Evolutionary conservation across 2,329 filamentous ascomycete species (phyloP).

Genomic region (Ceratocystis cubensis): DNA sequence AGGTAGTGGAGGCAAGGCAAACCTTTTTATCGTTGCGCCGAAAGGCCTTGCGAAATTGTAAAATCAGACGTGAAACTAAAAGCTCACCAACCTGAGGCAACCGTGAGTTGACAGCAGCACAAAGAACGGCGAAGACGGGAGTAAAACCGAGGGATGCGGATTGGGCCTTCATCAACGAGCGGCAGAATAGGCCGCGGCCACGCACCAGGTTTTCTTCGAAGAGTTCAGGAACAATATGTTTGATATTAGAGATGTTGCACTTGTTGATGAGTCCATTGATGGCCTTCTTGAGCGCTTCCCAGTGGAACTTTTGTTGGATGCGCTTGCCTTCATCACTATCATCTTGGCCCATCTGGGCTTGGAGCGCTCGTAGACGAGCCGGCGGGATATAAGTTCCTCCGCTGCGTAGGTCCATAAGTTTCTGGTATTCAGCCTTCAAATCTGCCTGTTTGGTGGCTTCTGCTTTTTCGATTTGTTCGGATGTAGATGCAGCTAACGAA

Average conservation of each 20-base stretch:
- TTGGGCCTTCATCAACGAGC: conserved; percentile 97
- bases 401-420: conserved; percentile 80
- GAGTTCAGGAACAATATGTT: conserved; percentile 88
- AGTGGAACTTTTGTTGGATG: conserved; percentile 54
- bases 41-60: conserved; percentile 92
- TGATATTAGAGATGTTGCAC: conserved; percentile 96
- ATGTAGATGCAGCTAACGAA: conserved; percentile 23
- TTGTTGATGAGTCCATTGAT: conserved; percentile 99
- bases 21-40: conserved; percentile 95
- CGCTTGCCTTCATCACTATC: conserved; percentile 93
- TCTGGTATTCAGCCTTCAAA: conserved; percentile 87
- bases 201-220: conserved; percentile 90
- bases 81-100: conserved; percentile 88
- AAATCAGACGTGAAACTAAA: conserved; percentile 68
- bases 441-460: conserved; percentile 79
- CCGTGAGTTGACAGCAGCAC: conserved; percentile 94
- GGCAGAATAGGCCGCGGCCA: conserved; percentile 82
- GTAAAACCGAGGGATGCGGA: conserved; percentile 92
- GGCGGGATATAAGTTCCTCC: conserved; percentile 96
- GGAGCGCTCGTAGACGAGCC: conserved; percentile 75
- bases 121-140: conserved; percentile 90
- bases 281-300: conserved; percentile 97
- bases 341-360: conserved; percentile 95
- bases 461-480: conserved; percentile 34
- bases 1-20: conserved; percentile 82